Percentiles rank a stretch among this genome's conserved stretches.
Conservation (phyloP, 2,329 filamentous ascomycete species). For the Botrytis deweyae region DNA sequence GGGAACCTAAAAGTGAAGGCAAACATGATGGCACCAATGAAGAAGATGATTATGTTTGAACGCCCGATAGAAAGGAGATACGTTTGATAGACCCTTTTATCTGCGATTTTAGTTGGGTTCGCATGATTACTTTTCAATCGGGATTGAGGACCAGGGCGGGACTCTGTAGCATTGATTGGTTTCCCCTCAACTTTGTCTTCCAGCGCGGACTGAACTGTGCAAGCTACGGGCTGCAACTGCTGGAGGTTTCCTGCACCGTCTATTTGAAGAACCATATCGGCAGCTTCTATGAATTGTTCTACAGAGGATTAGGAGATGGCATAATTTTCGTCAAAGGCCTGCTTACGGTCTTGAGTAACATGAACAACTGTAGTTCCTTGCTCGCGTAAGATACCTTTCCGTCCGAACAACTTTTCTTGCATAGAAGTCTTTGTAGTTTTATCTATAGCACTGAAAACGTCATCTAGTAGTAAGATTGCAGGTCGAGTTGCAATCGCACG, state of each 20-base stretch:
- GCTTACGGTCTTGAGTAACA: constrained; percentile 23
- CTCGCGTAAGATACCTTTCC: constrained; percentile 23
- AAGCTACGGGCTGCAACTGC: constrained; percentile 38
- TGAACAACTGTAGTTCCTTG: constrained; percentile 41
- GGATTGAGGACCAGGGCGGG: neutral
- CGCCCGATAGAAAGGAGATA: neutral
- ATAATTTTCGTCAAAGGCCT: neutral
- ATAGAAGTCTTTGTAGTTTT: constrained; percentile 25
- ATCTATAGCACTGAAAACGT: constrained; percentile 33
- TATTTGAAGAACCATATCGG: constrained; percentile 39
- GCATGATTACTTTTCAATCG: neutral
- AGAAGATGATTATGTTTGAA: neutral
- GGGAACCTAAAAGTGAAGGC: neutral
- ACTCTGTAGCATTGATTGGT: neutral
- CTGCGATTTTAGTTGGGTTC: neutral
- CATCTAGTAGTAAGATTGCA: constrained; percentile 31
- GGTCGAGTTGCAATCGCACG: constrained; percentile 27
- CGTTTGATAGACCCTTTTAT: neutral
- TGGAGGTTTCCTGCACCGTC: constrained; percentile 43
- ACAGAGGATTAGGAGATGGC: neutral
- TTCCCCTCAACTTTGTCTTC: constrained; percentile 41
- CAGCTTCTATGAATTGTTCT: constrained; percentile 2
- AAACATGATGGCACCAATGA: neutral
- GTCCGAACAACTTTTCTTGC: constrained; percentile 25
- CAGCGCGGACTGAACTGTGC: constrained; percentile 34